Base-by-base conservation (phyloP, 1,284 basidiomycete species). In the Erythrobasidium hasegawianum region DNA sequence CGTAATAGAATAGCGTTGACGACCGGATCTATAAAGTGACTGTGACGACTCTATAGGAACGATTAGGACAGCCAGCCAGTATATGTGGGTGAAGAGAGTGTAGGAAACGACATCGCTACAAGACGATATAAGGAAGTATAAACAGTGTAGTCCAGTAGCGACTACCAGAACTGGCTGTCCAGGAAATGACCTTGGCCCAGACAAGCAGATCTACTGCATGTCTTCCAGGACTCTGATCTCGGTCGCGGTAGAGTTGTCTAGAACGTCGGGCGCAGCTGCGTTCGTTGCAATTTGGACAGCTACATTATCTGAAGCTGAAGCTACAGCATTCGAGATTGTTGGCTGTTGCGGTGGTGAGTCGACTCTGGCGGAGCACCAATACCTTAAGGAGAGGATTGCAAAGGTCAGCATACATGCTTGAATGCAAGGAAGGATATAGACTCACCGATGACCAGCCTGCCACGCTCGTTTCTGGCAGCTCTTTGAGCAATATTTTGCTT, bases 401-500 rank as follows among this genome's bases (percentile, higher is more conserved):
- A 9, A 43, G 1, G 39, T 57, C 40, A 56, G 60, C 14, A 11
- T 53, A n/a, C n/a, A n/a, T n/a, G n/a, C n/a, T n/a, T n/a, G n/a
- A n/a, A n/a, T n/a, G n/a, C n/a, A n/a, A n/a, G n/a, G n/a, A n/a
- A n/a, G n/a, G n/a, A n/a, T n/a, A 27, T 18, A 33, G 13, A 67
- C 59, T n/a, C 38, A 97, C 59, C 95, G 83, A 77, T 98, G 95
- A 0, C 96, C 95, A 75, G 94, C 92, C 71, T 88, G 89, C 96
- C 94, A 98, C 1, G 93, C 94, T 40, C 88, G 90, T 74, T 89
- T 92, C 80, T 98, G 95, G 77, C 96, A 98, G 72, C 93, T 89
- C 78, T 97, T 97, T 61, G 90, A 90, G 77, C 96, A 98, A 77
- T 98, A 98, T 78, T 98, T 98, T 10, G 95, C 95, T 79, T 97